Conservation (phyloP, 1,284 basidiomycete genomes). For the Cutaneotrichosporon sp. region DNA sequence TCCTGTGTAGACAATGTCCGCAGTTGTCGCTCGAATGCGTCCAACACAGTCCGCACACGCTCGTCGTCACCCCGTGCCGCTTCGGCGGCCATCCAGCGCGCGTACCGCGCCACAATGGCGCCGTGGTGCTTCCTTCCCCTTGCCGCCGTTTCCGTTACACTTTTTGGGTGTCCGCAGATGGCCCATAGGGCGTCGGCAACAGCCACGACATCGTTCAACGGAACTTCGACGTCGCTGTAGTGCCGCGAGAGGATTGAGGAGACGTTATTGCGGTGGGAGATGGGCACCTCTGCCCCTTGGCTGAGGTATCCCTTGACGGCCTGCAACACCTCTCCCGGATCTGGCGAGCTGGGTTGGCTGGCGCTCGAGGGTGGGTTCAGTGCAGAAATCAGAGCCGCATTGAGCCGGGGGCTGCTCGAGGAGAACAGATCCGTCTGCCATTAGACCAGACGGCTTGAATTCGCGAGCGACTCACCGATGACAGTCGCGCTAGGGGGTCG, state of each 20-base stretch:
- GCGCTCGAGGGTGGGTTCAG: constrained; percentile 1
- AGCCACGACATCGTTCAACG: neutral
- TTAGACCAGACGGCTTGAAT: neutral
- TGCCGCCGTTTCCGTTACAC: neutral
- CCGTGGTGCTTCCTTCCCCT: neutral
- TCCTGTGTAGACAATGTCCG: neutral
- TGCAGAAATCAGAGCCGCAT: constrained; percentile 10
- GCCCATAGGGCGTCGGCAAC: constrained; percentile 7
- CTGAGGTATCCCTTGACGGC: constrained; percentile 3
- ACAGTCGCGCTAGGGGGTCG: neutral
- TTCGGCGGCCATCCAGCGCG: constrained; percentile 11
- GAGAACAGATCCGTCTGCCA: constrained; percentile 7
- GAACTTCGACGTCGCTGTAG: constrained; percentile 3
- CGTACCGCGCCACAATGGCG: constrained; percentile 7
- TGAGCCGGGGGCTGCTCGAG: constrained; percentile 6
- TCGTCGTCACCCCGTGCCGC: neutral
- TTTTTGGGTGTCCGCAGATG: constrained; percentile 6
- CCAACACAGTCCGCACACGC: constrained; percentile 2
- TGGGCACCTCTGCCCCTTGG: neutral
- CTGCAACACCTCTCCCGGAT: neutral
- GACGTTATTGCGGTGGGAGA: constrained; percentile 2
- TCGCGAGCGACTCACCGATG: neutral
- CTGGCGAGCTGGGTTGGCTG: neutral
- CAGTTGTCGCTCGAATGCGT: constrained; percentile 11
- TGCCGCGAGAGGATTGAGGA: constrained; percentile 2